These are phyloP conservation scores for Colletotrichum lentis DNA, from an alignment of 2,329 filamentous ascomycete species.

Conservation along the genomic window DNA sequence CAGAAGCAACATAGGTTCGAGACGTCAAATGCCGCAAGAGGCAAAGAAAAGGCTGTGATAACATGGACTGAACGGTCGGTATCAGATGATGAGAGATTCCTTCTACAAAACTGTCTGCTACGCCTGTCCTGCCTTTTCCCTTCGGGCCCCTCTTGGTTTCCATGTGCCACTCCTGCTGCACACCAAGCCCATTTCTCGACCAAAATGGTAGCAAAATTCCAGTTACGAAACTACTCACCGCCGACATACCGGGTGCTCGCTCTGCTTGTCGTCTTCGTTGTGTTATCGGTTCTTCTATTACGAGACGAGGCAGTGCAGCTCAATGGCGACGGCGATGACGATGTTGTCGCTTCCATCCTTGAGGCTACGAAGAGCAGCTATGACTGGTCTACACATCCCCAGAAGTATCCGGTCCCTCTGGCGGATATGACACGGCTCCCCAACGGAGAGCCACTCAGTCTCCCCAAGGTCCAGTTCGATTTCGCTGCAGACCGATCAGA, in stretches of 20 bases:
- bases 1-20: constrained; percentile 28
- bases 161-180: constrained; percentile 10
- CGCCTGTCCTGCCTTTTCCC: constrained; percentile 1
- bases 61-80: constrained; percentile 15
- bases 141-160: not conserved
- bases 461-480: constrained; percentile 34
- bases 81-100: constrained; percentile 24
- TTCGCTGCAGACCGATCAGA: constrained; percentile 30
- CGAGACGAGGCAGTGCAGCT: constrained; percentile 15
- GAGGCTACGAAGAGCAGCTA: constrained; percentile 36
- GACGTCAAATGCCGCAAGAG: constrained; percentile 35
- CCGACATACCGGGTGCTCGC: constrained; percentile 34
- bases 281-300: constrained; percentile 22
- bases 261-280: constrained; percentile 27
- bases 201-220: constrained; percentile 35
- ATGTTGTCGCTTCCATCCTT: not conserved
- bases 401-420: constrained; percentile 35
- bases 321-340: not conserved
- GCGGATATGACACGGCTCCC: constrained; percentile 39
- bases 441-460: constrained; percentile 11
- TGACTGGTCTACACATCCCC: constrained; percentile 40
- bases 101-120: constrained; percentile 29
- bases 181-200: not conserved
- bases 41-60: constrained; percentile 3
- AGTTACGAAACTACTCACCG: constrained; percentile 29